These are phyloP conservation scores for Gynandropsis gynandra DNA, from an alignment of 345 rosid species.

Conservation along the genomic window DNA sequence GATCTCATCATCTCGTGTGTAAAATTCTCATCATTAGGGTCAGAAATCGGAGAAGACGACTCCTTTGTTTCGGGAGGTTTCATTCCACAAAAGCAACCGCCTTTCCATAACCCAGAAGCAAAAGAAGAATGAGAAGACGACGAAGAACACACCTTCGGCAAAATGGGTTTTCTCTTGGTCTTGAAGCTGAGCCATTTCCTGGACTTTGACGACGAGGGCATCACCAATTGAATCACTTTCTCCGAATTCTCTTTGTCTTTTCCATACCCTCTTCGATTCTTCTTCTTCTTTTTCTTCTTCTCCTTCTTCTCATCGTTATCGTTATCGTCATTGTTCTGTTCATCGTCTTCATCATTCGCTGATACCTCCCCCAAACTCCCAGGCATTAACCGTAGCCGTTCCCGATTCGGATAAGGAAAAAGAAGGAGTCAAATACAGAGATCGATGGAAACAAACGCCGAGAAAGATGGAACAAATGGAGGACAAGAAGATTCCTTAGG, in stretches of 20 bases:
- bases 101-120: slow-evolving; percentile 23
- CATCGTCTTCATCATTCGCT: slow-evolving; percentile 7
- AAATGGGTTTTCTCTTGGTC: slow-evolving; percentile 23
- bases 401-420: background rate
- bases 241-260: background rate
- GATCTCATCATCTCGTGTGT: slow-evolving; percentile 27
- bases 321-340: slow-evolving; percentile 18
- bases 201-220: slow-evolving; percentile 15
- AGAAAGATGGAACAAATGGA: background rate
- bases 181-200: slow-evolving; percentile 19
- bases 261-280: background rate
- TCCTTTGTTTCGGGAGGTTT: slow-evolving; percentile 14
- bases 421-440: background rate
- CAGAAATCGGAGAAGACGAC: slow-evolving; percentile 21
- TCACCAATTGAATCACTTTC: slow-evolving; percentile 5
- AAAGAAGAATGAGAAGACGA: background rate
- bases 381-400: slow-evolving; percentile 28
- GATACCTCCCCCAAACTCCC: slow-evolving; percentile 21
- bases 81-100: slow-evolving; percentile 22
- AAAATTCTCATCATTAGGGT: slow-evolving; percentile 28
- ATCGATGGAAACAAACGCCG: background rate
- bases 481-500: too few species aligned
- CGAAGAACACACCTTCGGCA: slow-evolving; percentile 10
- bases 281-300: slow-evolving; percentile 11
- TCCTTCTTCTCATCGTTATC: slow-evolving; percentile 8